A percentile compares a stretch with the other conserved stretches of the same genome.
Conservation (phyloP, 768 basidiomycete species). For the Serendipita sp. region DNA sequence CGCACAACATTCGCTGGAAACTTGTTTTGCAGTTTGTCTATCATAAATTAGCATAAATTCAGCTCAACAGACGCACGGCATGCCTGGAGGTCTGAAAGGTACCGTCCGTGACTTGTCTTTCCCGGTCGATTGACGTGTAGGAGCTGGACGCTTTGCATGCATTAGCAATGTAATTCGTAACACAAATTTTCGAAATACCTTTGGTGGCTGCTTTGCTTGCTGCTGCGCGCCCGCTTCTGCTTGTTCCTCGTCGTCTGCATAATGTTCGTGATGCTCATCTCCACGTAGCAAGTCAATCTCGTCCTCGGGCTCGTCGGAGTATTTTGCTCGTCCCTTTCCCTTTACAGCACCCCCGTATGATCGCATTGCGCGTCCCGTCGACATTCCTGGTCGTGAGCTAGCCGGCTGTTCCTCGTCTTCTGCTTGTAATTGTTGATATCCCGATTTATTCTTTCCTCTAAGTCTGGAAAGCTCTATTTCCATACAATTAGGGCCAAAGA, state of each 20-base stretch:
- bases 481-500: neutral
- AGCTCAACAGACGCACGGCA: slow-evolving; percentile 11
- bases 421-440: neutral
- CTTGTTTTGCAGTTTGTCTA: slow-evolving; percentile 54
- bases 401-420: neutral
- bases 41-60: too few species aligned
- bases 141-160: neutral
- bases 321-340: slow-evolving; percentile 4
- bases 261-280: neutral
- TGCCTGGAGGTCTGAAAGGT: slow-evolving; percentile 60
- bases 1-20: slow-evolving; percentile 83
- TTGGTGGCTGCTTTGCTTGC: neutral
- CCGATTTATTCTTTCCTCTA: neutral
- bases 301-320: slow-evolving; percentile 9
- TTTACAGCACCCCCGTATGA: neutral
- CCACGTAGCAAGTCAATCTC: slow-evolving; percentile 7
- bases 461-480: neutral
- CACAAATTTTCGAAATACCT: neutral
- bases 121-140: slow-evolving; percentile 2
- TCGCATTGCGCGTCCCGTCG: neutral
- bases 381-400: neutral
- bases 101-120: slow-evolving; percentile 66
- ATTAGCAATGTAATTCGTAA: neutral
- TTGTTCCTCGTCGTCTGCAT: slow-evolving; percentile 1
- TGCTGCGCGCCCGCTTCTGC: neutral